Evolutionary conservation across 768 basidiomycete species (phyloP).

Genomic region (Plicaturopsis crispa): DNA sequence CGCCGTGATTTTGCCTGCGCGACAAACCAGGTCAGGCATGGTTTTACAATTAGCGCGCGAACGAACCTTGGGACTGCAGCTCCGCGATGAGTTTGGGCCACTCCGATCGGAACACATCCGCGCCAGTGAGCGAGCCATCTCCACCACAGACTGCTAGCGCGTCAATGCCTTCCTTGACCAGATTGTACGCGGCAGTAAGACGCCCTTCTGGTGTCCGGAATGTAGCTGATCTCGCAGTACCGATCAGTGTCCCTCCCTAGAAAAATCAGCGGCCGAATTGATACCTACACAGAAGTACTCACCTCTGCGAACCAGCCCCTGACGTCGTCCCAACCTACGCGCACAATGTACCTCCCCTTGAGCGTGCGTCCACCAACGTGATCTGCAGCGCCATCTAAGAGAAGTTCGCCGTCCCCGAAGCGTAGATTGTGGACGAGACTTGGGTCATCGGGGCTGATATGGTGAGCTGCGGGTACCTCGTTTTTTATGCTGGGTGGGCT

Average conservation of each 20-base stretch:
- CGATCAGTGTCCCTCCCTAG: conserved; percentile 91
- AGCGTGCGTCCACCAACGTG: conserved; percentile 58
- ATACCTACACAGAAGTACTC: conserved; percentile 13
- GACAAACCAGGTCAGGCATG: background rate
- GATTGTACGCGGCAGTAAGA: conserved; percentile 79
- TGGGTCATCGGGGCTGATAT: conserved; percentile 18
- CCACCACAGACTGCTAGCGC: conserved; percentile 96
- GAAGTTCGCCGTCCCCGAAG: conserved; percentile 72
- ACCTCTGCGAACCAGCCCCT: conserved; percentile 91
- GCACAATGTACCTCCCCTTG: conserved; percentile 87
- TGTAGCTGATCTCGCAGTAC: conserved; percentile 79
- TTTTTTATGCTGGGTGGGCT: conserved; percentile 12
- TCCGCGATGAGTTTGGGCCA: conserved; percentile 83
- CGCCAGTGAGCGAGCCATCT: conserved; percentile 94
- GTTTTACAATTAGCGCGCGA: background rate
- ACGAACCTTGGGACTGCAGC: conserved; percentile 54
- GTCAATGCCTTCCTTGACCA: conserved; percentile 95
- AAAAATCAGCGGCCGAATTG: background rate
- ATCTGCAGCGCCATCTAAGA: conserved; percentile 80
- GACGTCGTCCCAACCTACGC: conserved; percentile 98
- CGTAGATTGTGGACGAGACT: conserved; percentile 65
- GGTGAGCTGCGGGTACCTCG: conserved; percentile 4
- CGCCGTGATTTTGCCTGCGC: conserved; percentile 62
- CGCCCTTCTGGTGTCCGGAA: conserved; percentile 90
- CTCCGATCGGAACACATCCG: conserved; percentile 88